Base-by-base conservation (phyloP, 495 filamentous ascomycete species). In the Symbiotaphrina buchneri region DNA sequence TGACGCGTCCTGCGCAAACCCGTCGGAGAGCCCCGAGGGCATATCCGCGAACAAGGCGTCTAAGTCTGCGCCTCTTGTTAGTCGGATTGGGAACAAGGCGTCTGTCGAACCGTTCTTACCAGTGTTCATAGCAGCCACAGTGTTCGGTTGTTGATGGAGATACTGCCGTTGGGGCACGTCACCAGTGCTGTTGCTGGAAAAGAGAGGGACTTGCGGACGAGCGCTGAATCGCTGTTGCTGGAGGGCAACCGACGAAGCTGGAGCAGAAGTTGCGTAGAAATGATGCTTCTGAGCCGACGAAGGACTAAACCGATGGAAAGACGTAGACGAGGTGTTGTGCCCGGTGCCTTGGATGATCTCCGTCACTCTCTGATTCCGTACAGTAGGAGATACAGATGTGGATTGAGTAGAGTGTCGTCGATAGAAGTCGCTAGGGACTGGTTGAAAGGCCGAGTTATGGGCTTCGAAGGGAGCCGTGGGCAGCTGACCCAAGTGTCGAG, bases 191-290 rank as follows among this genome's bases (percentile, higher is more conserved):
- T 56, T 45, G 33, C 40, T 42, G 38, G 43, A 44, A 42, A 64
- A 65, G 18, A 61, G 48, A 35, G 63, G 63, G 37, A 65, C 58
- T 32, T 62, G 56, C 30, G 60, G 63, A 44, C 62, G 62, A 47
- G 53, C 41, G n/a, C n/a, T 38, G 32, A 32, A 41, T 37, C 50
- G 42, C 10, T 39, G 36, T 30, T 39, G 47, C 40, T 43, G 42
- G 40, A 39, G 41, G 38, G 49, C 30, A 21, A 30, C 15, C 20
- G 35, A 38, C 21, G 35, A 38, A 48, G 40, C 44, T 41, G 34
- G 44, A 31, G 47, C 48, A 42, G 38, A 49, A 43, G 33, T 53
- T 47, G 52, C 50, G 45, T 44, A 54, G n/a, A 38, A 38, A 6
- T 27, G 35, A 1, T n/a, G n/a, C 14, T 35, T 33, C 33, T 34